phyloP scores from a whole-genome alignment of 2,329 filamentous ascomycete species.

The Aspergillus sp. region DNA sequence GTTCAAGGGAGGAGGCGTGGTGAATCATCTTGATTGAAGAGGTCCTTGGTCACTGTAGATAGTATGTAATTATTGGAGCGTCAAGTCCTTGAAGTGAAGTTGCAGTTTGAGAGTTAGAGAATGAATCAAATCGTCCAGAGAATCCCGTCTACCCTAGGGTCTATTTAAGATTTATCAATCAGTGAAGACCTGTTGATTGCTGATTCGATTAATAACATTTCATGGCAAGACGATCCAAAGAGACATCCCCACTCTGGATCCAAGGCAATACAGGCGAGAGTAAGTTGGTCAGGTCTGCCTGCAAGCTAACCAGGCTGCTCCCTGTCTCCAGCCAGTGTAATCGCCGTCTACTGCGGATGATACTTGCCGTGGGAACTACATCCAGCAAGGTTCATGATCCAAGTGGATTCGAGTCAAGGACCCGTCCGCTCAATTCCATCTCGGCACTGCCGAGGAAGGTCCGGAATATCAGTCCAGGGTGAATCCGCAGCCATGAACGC shows the following conservation, averaged over 20 bases:
- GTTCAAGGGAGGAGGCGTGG: conserved; percentile 18
- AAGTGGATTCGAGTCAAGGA: conserved; percentile 16
- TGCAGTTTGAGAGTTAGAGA: background rate
- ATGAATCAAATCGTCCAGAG: too few relatives aligned
- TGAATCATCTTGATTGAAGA: conserved; percentile 20
- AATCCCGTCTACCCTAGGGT: background rate
- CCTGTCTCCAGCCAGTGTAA: conserved; percentile 16
- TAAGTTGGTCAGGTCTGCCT: conserved; percentile 3
- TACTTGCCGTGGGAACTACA: conserved; percentile 10
- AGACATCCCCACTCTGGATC: background rate
- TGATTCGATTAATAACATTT: background rate
- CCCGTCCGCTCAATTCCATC: conserved; percentile 8
- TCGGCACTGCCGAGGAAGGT: conserved; percentile 13
- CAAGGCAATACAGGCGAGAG: conserved; percentile 2
- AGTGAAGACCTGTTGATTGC: background rate
- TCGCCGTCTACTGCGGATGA: conserved; percentile 6
- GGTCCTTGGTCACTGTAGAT: background rate
- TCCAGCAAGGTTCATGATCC: conserved; percentile 17
- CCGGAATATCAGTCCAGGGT: conserved; percentile 3
- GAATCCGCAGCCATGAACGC: conserved; percentile 2
- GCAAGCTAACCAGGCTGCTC: conserved; percentile 17
- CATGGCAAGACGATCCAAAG: background rate
- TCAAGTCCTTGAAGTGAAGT: background rate
- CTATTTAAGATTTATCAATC: conserved; percentile 12
- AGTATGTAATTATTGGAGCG: background rate